Percentiles rank a stretch among this genome's conserved stretches.
phyloP scores from a whole-genome alignment of 129 eudicot species.

The Saposhnikovia divaricata region DNA sequence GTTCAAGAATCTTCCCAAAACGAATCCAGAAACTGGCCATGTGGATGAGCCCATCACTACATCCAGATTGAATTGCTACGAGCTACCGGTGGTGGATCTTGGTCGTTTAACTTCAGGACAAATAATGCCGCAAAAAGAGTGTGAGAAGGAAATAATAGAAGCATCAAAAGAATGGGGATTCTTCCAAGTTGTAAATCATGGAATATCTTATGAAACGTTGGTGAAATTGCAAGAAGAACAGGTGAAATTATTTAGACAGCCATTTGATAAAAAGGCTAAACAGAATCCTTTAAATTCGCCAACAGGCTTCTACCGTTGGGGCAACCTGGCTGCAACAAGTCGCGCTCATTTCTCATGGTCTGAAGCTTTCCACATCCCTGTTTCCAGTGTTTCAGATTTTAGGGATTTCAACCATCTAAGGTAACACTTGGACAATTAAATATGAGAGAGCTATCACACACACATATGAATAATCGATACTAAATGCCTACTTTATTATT shows the following conservation, averaged over 20 bases:
- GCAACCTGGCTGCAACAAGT: slow-evolving; percentile 20
- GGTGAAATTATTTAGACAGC: slow-evolving; percentile 15
- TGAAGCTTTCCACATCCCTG: slow-evolving; percentile 29
- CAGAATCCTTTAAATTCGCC: neutral
- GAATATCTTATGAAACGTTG: slow-evolving; percentile 10
- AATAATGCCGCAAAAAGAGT: neutral
- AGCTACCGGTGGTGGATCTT: slow-evolving; percentile 25
- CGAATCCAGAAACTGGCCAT: neutral
- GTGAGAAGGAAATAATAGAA: slow-evolving; percentile 19
- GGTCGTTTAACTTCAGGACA: neutral
- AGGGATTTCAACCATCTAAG: neutral
- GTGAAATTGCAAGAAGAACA: slow-evolving; percentile 14
- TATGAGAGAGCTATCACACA: neutral
- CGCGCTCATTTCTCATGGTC: slow-evolving; percentile 26
- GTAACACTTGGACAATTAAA: neutral
- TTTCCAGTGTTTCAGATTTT: slow-evolving; percentile 1
- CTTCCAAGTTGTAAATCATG: slow-evolving; percentile 32
- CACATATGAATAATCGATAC: no score
- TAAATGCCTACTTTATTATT: neutral
- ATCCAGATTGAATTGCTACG: neutral
- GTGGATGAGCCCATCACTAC: neutral
- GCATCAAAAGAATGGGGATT: slow-evolving; percentile 31
- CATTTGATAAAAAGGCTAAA: slow-evolving; percentile 17
- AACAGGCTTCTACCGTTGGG: slow-evolving; percentile 15
- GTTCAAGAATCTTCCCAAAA: neutral